phyloP scores from a whole-genome alignment of 2,329 filamentous ascomycete genomes.

The Metarhizium rileyi region DNA sequence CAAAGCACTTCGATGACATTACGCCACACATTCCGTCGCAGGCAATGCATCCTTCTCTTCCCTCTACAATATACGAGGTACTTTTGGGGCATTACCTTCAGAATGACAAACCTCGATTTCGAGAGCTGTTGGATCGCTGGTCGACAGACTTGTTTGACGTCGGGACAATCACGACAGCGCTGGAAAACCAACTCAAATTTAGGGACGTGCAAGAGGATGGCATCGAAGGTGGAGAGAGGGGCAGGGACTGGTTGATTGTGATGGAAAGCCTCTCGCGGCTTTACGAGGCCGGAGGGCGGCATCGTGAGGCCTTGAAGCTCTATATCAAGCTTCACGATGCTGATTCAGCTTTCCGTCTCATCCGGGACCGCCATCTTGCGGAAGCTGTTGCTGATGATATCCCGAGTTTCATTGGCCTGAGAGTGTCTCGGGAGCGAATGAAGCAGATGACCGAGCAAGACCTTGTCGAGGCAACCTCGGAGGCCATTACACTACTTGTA shows the following conservation, averaged over 20 bases:
- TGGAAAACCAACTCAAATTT: constrained; percentile 74
- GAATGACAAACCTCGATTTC: constrained; percentile 64
- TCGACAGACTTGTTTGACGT: constrained; percentile 75
- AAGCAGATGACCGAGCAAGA: constrained; percentile 57
- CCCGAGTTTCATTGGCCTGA: constrained; percentile 73
- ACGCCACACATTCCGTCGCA: constrained; percentile 70
- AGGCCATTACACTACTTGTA: constrained; percentile 78
- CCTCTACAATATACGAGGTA: constrained; percentile 77
- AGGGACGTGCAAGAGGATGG: constrained; percentile 67
- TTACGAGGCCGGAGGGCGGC: constrained; percentile 70
- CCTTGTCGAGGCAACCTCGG: constrained; percentile 68
- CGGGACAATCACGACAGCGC: constrained; percentile 61
- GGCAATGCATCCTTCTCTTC: constrained; percentile 68
- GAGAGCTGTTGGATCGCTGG: constrained; percentile 74
- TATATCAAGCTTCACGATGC: constrained; percentile 90
- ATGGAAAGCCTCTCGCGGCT: constrained; percentile 77
- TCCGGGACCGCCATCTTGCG: constrained; percentile 80
- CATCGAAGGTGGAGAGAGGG: constrained; percentile 60
- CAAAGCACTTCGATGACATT: constrained; percentile 82
- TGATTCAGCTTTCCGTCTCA: constrained; percentile 76
- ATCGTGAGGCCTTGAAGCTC: constrained; percentile 75
- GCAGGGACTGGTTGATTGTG: constrained; percentile 82
- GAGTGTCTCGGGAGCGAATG: constrained; percentile 65
- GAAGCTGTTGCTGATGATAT: constrained; percentile 87
- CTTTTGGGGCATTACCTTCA: constrained; percentile 83